Conservation (phyloP, 2,329 filamentous ascomycete species). For the Cercospora sesami region DNA sequence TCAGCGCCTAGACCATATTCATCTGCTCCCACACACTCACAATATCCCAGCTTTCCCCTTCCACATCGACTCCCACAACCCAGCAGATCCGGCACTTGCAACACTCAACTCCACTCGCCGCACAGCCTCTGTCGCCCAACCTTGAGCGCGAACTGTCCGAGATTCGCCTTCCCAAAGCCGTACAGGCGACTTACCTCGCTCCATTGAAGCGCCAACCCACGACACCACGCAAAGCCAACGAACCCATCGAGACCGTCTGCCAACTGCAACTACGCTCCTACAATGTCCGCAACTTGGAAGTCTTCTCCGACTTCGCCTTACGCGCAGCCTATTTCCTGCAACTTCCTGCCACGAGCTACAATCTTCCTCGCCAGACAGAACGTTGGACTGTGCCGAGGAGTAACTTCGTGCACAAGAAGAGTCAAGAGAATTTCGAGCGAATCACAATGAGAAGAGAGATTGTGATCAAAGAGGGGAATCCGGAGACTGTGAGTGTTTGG, state of each 20-base stretch:
- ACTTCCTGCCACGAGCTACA: conserved; percentile 79
- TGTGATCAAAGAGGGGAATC: conserved; percentile 87
- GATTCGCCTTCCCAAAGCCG: conserved; percentile 68
- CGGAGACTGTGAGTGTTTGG: conserved; percentile 88
- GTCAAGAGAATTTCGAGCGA: conserved; percentile 95
- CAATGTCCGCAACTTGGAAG: conserved; percentile 83
- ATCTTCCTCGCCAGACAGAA: conserved; percentile 81
- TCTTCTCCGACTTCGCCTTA: conserved; percentile 91
- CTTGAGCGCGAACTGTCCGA: conserved; percentile 33
- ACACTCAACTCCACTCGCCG: conserved; percentile 19
- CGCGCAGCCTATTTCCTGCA: conserved; percentile 92
- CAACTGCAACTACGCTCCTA: conserved; percentile 93
- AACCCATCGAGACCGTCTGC: conserved; percentile 1
- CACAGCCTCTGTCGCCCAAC: conserved; percentile 12
- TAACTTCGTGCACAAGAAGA: conserved; percentile 96
- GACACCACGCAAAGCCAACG: conserved; percentile 49
- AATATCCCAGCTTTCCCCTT: conserved; percentile 28
- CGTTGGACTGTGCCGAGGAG: conserved; percentile 89
- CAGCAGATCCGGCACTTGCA: conserved; percentile 26
- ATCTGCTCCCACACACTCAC: not conserved
- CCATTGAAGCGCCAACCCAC: conserved; percentile 75
- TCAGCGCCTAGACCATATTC: conserved; percentile 23
- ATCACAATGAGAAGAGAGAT: conserved; percentile 83
- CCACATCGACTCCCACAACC: conserved; percentile 1
- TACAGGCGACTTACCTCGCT: conserved; percentile 82